phyloP scores from a whole-genome alignment of 2,329 filamentous ascomycete genomes.

The Sporothrix schenckii region DNA sequence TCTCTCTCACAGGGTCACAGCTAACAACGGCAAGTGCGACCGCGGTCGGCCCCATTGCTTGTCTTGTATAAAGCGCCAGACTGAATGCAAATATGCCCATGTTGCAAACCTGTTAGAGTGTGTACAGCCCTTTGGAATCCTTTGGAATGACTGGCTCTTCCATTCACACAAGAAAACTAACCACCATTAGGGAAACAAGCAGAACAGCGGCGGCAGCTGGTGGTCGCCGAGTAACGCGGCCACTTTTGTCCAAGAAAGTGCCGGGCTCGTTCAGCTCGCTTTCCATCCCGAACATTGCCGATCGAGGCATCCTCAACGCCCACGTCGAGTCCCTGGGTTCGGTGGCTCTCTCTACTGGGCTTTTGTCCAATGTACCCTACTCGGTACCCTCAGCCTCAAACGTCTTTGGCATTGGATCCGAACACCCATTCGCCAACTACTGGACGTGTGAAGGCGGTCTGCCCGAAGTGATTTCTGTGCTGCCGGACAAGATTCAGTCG shows the following conservation, averaged over 20 bases:
- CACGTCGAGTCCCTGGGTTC: constrained; percentile 52
- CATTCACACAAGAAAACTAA: neutral
- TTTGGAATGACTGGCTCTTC: neutral
- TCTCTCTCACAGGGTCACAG: neutral
- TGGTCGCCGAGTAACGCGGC: constrained; percentile 60
- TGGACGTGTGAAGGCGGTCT: constrained; percentile 80
- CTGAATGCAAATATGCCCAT: constrained; percentile 72
- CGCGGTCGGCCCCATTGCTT: constrained; percentile 70
- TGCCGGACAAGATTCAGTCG: constrained; percentile 75
- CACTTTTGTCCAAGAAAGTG: constrained; percentile 56
- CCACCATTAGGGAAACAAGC: constrained; percentile 56
- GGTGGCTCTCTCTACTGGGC: constrained; percentile 59
- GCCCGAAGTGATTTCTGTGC: constrained; percentile 71
- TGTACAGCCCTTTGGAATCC: constrained; percentile 41
- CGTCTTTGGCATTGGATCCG: constrained; percentile 77
- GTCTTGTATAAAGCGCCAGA: constrained; percentile 74
- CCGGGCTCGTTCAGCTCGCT: constrained; percentile 45
- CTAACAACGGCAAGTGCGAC: constrained; percentile 62
- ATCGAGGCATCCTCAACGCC: constrained; percentile 53
- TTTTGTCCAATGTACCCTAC: constrained; percentile 74
- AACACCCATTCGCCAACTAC: constrained; percentile 81
- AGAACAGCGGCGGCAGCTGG: constrained; percentile 52
- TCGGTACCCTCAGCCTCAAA: constrained; percentile 71
- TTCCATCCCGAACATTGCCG: constrained; percentile 59
- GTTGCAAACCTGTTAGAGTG: constrained; percentile 78